These are phyloP conservation scores for Pseudoperonospora humuli DNA, from an alignment of 352 stramenopile species.

Conservation along the genomic window DNA sequence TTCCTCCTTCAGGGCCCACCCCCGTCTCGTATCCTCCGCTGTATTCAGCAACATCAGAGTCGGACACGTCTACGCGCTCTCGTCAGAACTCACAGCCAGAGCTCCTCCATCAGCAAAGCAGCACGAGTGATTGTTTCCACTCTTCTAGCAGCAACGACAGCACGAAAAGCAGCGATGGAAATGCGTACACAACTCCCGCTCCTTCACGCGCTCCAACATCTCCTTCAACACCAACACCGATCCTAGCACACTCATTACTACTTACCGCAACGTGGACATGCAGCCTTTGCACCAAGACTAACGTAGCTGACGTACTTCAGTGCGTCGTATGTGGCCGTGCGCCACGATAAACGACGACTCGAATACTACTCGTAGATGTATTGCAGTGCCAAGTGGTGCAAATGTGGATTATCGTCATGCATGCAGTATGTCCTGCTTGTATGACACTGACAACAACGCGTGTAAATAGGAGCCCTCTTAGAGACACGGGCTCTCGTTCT, in stretches of 20 bases:
- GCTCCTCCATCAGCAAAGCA: constrained; percentile 5
- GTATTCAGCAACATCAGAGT: constrained; percentile 18
- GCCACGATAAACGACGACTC: constrained; percentile 17
- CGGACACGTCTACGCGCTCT: constrained; percentile 4
- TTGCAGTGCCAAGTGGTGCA: too few relatives aligned
- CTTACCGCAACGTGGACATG: constrained; percentile 48
- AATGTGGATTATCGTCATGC: constrained; percentile 3
- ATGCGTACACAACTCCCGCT: neutral
- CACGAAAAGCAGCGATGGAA: constrained; percentile 7
- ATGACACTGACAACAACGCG: neutral
- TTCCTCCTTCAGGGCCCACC: constrained; percentile 5
- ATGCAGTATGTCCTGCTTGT: neutral
- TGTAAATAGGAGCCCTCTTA: constrained; percentile 17
- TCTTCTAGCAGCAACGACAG: constrained; percentile 16
- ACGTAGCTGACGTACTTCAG: constrained; percentile 33
- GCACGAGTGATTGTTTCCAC: constrained; percentile 10
- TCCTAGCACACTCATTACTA: constrained; percentile 4
- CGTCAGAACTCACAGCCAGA: constrained; percentile 8
- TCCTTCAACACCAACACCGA: neutral
- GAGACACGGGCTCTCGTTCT: constrained; percentile 15
- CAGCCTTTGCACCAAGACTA: constrained; percentile 64
- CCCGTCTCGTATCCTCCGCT: constrained; percentile 26
- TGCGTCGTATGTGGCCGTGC: constrained; percentile 68
- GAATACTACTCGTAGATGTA: too few relatives aligned
- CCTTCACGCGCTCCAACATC: constrained; percentile 1